Conservation (phyloP, 73 alveolate genomes). For the Vitrella brassicaformis region DNA sequence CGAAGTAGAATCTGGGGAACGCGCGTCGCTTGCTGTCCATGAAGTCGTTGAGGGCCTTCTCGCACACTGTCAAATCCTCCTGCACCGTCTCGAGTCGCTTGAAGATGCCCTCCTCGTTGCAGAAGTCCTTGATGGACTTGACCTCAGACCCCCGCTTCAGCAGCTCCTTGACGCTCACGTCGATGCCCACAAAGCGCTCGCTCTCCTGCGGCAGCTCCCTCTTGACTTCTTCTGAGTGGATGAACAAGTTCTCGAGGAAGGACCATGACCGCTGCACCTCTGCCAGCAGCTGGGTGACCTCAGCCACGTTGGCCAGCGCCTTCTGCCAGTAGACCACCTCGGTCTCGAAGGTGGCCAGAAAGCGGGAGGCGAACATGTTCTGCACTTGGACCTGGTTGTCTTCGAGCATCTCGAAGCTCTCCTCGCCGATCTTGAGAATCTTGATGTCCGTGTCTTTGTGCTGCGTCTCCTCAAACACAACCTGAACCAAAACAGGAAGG, state of each 20-base stretch:
- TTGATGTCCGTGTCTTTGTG: constrained; percentile 79
- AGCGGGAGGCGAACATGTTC: constrained; percentile 70
- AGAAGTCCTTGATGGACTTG: constrained; percentile 70
- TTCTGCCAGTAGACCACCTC: constrained; percentile 55
- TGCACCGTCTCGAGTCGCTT: constrained; percentile 58
- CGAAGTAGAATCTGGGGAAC: constrained; percentile 99
- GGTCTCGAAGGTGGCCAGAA: constrained; percentile 64
- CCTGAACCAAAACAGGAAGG: too few species aligned
- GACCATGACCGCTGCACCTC: constrained; percentile 86
- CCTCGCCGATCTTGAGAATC: constrained; percentile 89
- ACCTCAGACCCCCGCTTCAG: constrained; percentile 77
- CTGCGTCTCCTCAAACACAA: constrained; percentile 59
- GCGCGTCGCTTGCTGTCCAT: constrained; percentile 99
- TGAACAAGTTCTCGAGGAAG: constrained; percentile 97
- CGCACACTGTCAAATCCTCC: constrained; percentile 89
- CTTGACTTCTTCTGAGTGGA: constrained; percentile 98
- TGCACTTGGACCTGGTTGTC: constrained; percentile 78
- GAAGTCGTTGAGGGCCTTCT: constrained; percentile 98
- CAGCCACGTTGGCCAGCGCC: constrained; percentile 57
- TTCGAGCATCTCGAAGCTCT: constrained; percentile 96
- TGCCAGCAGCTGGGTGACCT: constrained; percentile 75
- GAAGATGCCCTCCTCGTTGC: constrained; percentile 70
- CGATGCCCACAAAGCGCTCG: constrained; percentile 89
- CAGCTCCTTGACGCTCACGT: constrained; percentile 86
- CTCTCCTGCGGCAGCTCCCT: constrained; percentile 93